Evolutionary conservation across 2,329 filamentous ascomycete genomes (phyloP).

Genomic region (Xylaria sp.): DNA sequence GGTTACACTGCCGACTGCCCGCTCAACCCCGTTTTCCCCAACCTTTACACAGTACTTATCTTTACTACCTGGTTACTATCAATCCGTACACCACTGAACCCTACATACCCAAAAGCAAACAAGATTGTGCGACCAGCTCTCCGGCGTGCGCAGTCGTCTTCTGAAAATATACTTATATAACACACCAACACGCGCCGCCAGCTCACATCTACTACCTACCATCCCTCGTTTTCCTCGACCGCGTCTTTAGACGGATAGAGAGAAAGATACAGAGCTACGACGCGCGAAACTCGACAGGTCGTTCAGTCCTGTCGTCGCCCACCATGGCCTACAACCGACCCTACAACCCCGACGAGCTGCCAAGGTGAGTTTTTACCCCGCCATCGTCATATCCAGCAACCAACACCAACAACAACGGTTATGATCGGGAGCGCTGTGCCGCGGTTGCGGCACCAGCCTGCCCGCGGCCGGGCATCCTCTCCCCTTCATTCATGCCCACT

Average conservation of each 20-base stretch:
- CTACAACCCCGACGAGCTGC: constrained; percentile 93
- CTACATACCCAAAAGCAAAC: constrained; percentile 10
- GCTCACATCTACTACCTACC: constrained; percentile 4
- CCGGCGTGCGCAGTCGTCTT: constrained; percentile 15
- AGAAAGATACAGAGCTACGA: constrained; percentile 3
- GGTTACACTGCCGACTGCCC: constrained; percentile 19
- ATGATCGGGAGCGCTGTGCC: neutral
- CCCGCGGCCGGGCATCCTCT: neutral
- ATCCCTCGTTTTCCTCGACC: constrained; percentile 5
- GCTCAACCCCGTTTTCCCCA: neutral
- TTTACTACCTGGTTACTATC: neutral
- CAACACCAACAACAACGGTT: too few species aligned
- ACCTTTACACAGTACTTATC: constrained; percentile 6
- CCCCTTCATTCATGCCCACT: neutral
- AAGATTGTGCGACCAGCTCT: constrained; percentile 5
- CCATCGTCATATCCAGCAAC: constrained; percentile 31
- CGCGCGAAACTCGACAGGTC: too few species aligned
- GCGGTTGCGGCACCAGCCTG: neutral
- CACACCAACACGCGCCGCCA: constrained; percentile 8
- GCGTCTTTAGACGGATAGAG: constrained; percentile 5
- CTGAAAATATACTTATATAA: constrained; percentile 18
- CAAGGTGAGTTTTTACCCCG: constrained; percentile 66
- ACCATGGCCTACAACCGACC: constrained; percentile 91
- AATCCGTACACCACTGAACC: neutral
- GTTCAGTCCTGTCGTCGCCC: too few species aligned